Conservation (phyloP, 345 rosid species). For the Crucihimalaya himalaica region DNA sequence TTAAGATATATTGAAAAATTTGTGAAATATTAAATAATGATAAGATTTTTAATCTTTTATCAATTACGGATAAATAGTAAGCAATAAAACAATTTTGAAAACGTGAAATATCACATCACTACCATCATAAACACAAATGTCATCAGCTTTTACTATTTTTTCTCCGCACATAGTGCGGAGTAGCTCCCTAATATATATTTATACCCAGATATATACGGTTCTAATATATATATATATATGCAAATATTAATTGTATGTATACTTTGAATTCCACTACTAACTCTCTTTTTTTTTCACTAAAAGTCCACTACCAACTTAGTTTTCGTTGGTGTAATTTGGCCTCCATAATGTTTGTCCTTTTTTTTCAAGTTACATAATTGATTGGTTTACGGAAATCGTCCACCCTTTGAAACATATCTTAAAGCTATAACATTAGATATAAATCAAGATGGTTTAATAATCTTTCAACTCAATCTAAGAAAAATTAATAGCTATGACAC, state of each 20-base stretch:
- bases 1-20: no score
- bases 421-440: conserved; percentile 15
- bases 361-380: conserved; percentile 26
- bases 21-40: no score
- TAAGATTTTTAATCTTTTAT: no score
- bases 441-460: conserved; percentile 14
- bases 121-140: no score
- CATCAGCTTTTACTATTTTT: no score
- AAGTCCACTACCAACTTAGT: neutral
- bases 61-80: no score
- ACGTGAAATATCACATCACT: no score
- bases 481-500: neutral
- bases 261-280: conserved; percentile 27
- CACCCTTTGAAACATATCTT: neutral
- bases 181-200: no score
- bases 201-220: no score
- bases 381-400: conserved; percentile 15
- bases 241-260: conserved; percentile 9
- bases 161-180: no score
- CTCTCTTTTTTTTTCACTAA: neutral
- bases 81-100: no score
- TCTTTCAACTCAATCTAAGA: conserved; percentile 30
- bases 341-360: conserved; percentile 11
- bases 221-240: neutral
- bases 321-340: neutral